Base-by-base conservation (phyloP, 1,139 yeast species). In the Geotrichum fermentans region DNA sequence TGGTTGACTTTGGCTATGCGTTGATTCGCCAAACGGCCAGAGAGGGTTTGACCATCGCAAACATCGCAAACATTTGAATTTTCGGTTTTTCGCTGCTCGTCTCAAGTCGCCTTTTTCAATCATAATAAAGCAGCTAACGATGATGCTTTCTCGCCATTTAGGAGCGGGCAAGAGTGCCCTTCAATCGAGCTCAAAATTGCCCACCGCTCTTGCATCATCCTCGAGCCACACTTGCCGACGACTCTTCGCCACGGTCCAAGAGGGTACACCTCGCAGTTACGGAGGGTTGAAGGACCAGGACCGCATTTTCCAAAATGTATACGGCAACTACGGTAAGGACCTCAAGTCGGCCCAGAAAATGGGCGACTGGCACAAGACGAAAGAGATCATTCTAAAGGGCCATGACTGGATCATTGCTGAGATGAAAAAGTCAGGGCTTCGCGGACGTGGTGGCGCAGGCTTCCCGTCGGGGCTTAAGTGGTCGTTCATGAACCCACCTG, bases 371-470 rank as follows among this genome's bases (percentile, higher is more conserved):
- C 74, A 85, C 71, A 86, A 86, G 73, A 86, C 95, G 61, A 86
- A 86, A 70, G 95, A 86, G 70, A 80, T 86, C 58, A 66, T 86
- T 42, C 71, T 79, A 56, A 86, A 86, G 68, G 95, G 95, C 47
- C 90, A 86, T 66, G 78, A 79, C 55, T 86, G 95, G 95, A 84
- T 85, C 65, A 85, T 85, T 62, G 86, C 82, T 62, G 94, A 86
- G 69, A 80, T 84, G 74, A 86, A 86, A 68, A 78, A 80, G 63
- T 82, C 90, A 8, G 95, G 95, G 17, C 74, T 86, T 58, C 80
- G 95, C 68, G 95, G 95, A 51, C 81, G 95, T 71, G 95, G 95
- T 54, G 95, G 95, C 61, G 95, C 95, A 40, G 95, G 95, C 21
- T 86, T 86, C 74, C 95, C 95, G 46, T 80, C 89, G 22, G 95